A percentile compares a stretch with the other conserved stretches of the same genome.
These are phyloP conservation scores for Lasiodiplodia hormozganensis DNA, from an alignment of 2,329 filamentous ascomycete species.

Conservation along the genomic window DNA sequence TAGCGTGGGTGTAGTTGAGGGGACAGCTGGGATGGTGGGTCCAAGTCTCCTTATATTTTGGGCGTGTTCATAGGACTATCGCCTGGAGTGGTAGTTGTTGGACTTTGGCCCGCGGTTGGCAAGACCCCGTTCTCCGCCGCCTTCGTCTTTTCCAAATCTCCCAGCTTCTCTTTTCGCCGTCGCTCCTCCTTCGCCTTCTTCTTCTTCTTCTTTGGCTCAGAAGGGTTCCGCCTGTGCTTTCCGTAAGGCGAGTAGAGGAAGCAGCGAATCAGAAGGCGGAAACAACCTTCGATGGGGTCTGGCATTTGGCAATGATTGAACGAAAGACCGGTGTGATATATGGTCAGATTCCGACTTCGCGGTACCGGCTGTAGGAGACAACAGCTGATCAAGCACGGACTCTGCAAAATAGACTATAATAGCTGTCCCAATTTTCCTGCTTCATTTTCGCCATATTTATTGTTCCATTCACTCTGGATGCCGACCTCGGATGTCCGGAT, in stretches of 20 bases:
- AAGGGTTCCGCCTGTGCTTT: slow-evolving; percentile 1
- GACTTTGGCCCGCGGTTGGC: neutral
- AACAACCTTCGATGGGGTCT: neutral
- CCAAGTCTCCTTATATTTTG: neutral
- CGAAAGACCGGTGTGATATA: neutral
- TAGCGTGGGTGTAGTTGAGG: too few relatives aligned
- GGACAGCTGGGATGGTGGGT: neutral
- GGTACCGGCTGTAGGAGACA: too few relatives aligned
- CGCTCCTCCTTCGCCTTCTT: neutral
- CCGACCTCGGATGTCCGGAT: slow-evolving; percentile 10
- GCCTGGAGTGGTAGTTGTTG: neutral
- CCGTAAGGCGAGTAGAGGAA: slow-evolving; percentile 1
- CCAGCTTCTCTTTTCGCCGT: neutral
- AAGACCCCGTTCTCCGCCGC: neutral
- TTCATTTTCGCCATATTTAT: neutral
- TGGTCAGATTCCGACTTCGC: neutral
- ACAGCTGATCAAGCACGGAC: neutral
- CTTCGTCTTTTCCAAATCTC: neutral
- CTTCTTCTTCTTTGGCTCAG: neutral
- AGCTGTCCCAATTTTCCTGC: neutral
- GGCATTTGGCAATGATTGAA: neutral
- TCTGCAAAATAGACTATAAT: neutral
- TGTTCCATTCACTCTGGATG: neutral
- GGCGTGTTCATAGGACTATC: neutral
- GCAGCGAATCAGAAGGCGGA: slow-evolving; percentile 6